Evolutionary conservation across 352 stramenopile genomes (phyloP), one percentile per base, ranked within the genome.

Genomic region (Peronospora belbahrii): DNA sequence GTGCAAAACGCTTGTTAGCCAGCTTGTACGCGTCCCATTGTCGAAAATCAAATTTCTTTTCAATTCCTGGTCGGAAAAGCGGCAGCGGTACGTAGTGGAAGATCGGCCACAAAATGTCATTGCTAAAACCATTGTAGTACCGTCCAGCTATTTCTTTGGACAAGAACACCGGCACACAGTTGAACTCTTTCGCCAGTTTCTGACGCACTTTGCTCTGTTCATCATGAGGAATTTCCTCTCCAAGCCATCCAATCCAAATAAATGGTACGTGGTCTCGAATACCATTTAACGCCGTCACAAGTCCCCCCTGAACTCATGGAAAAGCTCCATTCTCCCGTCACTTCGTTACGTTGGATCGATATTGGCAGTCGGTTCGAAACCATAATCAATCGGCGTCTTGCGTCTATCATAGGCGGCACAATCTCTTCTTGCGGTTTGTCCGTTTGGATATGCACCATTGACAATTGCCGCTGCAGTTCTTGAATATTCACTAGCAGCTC

Each of bases 61-160:
- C 84, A 30, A 59, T 85, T 2, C 82, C 84, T 3, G 81, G 70
- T n/a, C 87, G 78, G 36, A 95, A 93, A 18, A 94, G 71, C 22
- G 83, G 84, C 47, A 96, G 48, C 33, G 84, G 80, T 27, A 95
- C 83, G 48, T 96, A 96, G 60, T 96, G 86, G 60, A 96, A 95
- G 17, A 88, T 88, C 10, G 86, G 84, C 86, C 86, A 96, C 20
- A 96, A 48, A 42, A 95, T 88, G 49, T 95, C 83, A 56, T 95
- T 95, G 63, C 79, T 92, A 44, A 96, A 95, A 36, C 88, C 86
- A 53, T 95, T 96, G 63, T 96, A 96, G 64, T 94, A 95, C 9
- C 83, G 76, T 32, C 76, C 67, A n/a, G 85, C 81, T 19, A 95
- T 77, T 56, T 95, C 81, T 32, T 92, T 85, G 7, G 81, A 84